Conservation (phyloP, 1,284 basidiomycete genomes). For the Acaromyces ingoldii region DNA sequence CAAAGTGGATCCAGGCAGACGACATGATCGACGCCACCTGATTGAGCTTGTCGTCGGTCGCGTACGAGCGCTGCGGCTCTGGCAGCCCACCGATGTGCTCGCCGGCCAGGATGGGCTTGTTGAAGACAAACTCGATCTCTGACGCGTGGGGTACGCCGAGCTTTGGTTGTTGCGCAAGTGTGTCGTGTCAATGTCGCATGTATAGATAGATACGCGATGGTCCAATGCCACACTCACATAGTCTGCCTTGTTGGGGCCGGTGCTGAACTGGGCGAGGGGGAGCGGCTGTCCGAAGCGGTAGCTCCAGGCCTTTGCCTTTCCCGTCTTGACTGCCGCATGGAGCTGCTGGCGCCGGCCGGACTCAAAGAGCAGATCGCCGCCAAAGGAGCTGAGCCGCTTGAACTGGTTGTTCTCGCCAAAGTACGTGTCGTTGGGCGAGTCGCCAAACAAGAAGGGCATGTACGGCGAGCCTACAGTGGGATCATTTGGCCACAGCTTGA, state of each 20-base stretch:
- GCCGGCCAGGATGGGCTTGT: neutral
- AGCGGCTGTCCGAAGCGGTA: neutral
- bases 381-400: neutral
- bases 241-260: too few relatives aligned
- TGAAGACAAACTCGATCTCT: neutral
- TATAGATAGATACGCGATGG: too few relatives aligned
- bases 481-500: neutral
- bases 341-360: neutral
- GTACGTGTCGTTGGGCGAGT: neutral
- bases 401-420: neutral
- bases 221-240: too few relatives aligned
- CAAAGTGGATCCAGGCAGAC: conserved; percentile 3
- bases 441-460: neutral
- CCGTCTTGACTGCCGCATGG: neutral
- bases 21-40: neutral
- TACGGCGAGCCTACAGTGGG: neutral
- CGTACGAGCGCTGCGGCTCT: neutral
- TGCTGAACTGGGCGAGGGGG: neutral
- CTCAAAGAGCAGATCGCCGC: neutral
- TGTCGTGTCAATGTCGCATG: too few relatives aligned
- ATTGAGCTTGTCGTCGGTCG: neutral
- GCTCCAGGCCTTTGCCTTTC: neutral
- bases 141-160: neutral
- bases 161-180: too few relatives aligned
- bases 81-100: neutral